Evolutionary conservation across 2,329 filamentous ascomycete genomes (phyloP).

Genomic region (Amylocarpus encephaloides): DNA sequence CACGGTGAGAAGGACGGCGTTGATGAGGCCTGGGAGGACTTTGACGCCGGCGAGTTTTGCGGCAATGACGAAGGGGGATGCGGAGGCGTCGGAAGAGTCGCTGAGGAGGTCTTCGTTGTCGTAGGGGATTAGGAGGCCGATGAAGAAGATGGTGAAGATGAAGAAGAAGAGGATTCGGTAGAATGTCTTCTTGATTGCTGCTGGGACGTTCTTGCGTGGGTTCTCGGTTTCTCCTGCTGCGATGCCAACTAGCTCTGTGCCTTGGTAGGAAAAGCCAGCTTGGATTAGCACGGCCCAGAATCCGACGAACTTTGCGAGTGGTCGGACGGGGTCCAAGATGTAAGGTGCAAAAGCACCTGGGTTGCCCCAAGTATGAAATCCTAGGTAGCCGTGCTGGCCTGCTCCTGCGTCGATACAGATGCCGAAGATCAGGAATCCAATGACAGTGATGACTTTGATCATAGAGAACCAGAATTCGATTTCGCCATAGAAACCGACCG

Average conservation of each 20-base stretch:
- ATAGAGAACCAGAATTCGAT: constrained; percentile 73
- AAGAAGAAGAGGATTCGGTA: constrained; percentile 69
- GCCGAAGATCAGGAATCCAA: constrained; percentile 71
- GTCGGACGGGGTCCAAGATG: constrained; percentile 41
- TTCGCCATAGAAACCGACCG: constrained; percentile 68
- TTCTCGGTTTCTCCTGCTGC: constrained; percentile 72
- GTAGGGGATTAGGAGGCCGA: constrained; percentile 64
- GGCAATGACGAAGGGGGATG: constrained; percentile 58
- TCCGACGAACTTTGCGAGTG: constrained; percentile 56
- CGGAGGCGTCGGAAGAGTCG: constrained; percentile 48
- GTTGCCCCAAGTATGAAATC: constrained; percentile 64
- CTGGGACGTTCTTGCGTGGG: constrained; percentile 64
- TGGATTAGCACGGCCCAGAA: constrained; percentile 65
- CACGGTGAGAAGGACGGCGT: constrained; percentile 69
- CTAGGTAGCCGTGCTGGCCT: constrained; percentile 62
- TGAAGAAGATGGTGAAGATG: constrained; percentile 58
- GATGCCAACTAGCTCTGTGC: constrained; percentile 69
- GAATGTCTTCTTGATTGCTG: constrained; percentile 68
- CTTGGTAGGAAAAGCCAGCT: constrained; percentile 65
- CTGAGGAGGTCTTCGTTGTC: constrained; percentile 48
- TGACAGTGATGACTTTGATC: constrained; percentile 69
- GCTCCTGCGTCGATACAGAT: constrained; percentile 70
- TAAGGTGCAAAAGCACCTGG: constrained; percentile 64
- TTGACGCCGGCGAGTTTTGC: constrained; percentile 56
- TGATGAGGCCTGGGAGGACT: constrained; percentile 64